Percentiles rank a stretch among this genome's conserved stretches.
Evolutionary conservation across 2,329 filamentous ascomycete species (phyloP).

Genomic region (Microcera coccophila): DNA sequence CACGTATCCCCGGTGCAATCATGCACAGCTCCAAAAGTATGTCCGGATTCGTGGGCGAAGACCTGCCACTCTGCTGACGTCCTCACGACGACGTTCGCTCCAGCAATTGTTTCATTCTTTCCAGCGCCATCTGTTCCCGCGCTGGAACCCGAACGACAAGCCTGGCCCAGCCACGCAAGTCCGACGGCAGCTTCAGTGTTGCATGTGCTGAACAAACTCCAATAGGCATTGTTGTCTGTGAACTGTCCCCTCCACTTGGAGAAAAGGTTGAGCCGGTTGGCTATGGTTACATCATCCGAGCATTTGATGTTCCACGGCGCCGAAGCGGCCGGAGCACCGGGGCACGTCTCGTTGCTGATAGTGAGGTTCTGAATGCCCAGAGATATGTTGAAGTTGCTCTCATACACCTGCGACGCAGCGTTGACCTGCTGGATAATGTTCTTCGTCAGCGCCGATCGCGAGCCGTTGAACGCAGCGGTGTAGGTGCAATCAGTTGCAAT

Average conservation of each 20-base stretch:
- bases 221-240: constrained; percentile 81
- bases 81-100: constrained; percentile 83
- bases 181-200: constrained; percentile 81
- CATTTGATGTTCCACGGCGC: constrained; percentile 85
- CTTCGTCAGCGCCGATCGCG: constrained; percentile 54
- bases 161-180: constrained; percentile 86
- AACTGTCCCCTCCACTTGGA: constrained; percentile 80
- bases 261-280: constrained; percentile 78
- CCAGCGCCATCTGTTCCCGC: constrained; percentile 46
- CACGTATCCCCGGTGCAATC: constrained; percentile 77
- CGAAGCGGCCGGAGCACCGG: constrained; percentile 59
- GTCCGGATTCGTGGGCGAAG: constrained; percentile 88
- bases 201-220: constrained; percentile 83
- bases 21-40: constrained; percentile 94
- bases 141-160: constrained; percentile 63
- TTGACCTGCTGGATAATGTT: constrained; percentile 86
- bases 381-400: constrained; percentile 90
- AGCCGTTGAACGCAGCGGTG: constrained; percentile 66
- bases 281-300: constrained; percentile 59
- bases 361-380: constrained; percentile 84
- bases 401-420: constrained; percentile 80
- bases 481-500: constrained; percentile 94
- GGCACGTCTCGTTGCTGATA: constrained; percentile 71
- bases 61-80: constrained; percentile 90
- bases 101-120: constrained; percentile 68